phyloP scores from a whole-genome alignment of 495 filamentous ascomycete species.

The Opeltia flavorubescens region DNA sequence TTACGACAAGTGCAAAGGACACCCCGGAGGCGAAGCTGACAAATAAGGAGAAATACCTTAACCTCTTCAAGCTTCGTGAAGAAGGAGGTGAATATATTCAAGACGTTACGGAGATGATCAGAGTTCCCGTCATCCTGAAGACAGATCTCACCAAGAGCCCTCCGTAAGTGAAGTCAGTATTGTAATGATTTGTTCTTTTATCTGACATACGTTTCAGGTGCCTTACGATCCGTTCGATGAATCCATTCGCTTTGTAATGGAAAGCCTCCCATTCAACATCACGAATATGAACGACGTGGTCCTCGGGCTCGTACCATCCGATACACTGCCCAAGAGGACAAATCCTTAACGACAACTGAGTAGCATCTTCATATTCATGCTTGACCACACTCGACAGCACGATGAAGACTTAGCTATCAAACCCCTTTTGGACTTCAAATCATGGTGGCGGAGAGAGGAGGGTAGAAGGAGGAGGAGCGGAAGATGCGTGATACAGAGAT shows the following conservation, averaged over 20 bases:
- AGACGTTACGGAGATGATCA: slow-evolving; percentile 93
- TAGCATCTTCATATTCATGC: too few species aligned
- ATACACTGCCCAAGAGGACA: too few species aligned
- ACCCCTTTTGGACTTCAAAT: too few species aligned
- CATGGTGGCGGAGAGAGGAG: too few species aligned
- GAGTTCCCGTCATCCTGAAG: slow-evolving; percentile 92
- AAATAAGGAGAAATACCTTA: slow-evolving; percentile 93
- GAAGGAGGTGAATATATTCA: slow-evolving; percentile 94
- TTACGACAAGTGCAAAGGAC: slow-evolving; percentile 55
- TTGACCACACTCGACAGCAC: too few species aligned
- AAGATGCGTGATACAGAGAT: too few species aligned
- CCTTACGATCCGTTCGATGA: slow-evolving; percentile 91
- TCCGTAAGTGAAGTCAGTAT: slow-evolving; percentile 80
- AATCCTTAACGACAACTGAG: too few species aligned
- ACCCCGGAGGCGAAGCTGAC: slow-evolving; percentile 62
- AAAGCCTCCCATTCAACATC: too few species aligned
- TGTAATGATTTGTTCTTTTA: slow-evolving; percentile 2
- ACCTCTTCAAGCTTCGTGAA: slow-evolving; percentile 77
- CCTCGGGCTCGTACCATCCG: too few species aligned
- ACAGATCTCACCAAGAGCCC: slow-evolving; percentile 97
- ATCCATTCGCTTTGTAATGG: slow-evolving; percentile 75
- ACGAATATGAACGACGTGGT: too few species aligned
- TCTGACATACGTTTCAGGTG: slow-evolving; percentile 49
- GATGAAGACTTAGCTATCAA: too few species aligned
- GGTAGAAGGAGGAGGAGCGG: too few species aligned